These are phyloP conservation scores for Amaranthus cruentus DNA, from an alignment of 148 eudicot species.

Conservation along the genomic window DNA sequence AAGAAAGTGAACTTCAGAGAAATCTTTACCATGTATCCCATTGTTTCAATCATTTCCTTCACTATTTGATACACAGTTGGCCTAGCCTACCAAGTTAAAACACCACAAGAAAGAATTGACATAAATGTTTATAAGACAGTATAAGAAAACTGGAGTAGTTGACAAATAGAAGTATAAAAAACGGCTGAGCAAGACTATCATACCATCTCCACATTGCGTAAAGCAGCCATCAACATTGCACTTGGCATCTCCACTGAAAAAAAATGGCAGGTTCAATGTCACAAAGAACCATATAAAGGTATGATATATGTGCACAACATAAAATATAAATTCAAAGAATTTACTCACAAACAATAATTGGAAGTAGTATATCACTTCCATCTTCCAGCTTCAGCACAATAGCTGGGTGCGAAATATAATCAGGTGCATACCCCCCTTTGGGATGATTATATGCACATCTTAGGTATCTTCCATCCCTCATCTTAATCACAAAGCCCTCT, in stretches of 20 bases:
- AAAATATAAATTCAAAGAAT: background rate
- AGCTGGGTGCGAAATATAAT: conserved; percentile 92
- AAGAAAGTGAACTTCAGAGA: background rate
- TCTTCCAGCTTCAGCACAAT: conserved; percentile 94
- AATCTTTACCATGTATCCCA: conserved; percentile 72
- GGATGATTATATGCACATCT: conserved; percentile 80
- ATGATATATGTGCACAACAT: background rate
- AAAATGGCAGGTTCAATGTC: conserved; percentile 9
- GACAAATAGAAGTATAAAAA: background rate
- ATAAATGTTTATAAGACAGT: background rate
- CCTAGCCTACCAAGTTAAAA: conserved; percentile 57
- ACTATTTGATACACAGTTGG: conserved; percentile 82
- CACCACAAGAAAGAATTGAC: conserved; percentile 9
- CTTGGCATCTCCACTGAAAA: conserved; percentile 91
- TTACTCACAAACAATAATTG: conserved; percentile 84
- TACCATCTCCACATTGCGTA: conserved; percentile 83
- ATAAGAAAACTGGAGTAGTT: background rate
- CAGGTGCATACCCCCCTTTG: conserved; percentile 70
- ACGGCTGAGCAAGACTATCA: background rate
- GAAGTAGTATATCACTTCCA: conserved; percentile 82
- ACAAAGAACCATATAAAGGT: conserved; percentile 5
- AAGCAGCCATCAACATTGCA: conserved; percentile 76
- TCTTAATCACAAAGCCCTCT: conserved; percentile 80
- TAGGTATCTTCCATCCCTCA: conserved; percentile 82
- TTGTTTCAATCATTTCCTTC: conserved; percentile 87